Base-by-base conservation (phyloP, 1,284 basidiomycete species). In the Microbotryum intermedium region DNA sequence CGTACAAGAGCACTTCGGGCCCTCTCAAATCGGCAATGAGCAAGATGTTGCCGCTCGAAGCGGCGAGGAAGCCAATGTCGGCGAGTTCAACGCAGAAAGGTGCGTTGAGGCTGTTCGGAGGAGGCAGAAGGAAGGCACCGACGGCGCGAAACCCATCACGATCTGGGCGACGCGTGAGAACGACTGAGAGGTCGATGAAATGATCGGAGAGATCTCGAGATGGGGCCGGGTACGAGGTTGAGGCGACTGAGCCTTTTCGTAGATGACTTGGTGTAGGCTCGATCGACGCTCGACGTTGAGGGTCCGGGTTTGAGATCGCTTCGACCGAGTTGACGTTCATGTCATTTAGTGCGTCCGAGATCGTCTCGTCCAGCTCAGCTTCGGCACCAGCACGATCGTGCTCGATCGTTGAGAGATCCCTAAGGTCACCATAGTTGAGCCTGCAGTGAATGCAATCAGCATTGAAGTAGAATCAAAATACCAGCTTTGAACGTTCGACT, bases 1-100 rank as follows among this genome's bases (percentile, higher is more conserved):
- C 77, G 43, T 80, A 75, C 7, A 80, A 70, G 23, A 89, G 80
- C 13, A 90, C 76, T 9, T 78, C 78, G 0, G 87, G 87, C 1
- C 81, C 84, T 26, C 86, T 79, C 79, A 89, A 79, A 70, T 90
- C 85, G 21, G 89, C 72, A 34, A 90, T 75, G 26, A 81, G 75
- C 21, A 90, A 62, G 3, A 80, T 77, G 3, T 83, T 83, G 55
- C 81, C 80, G 6, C 74, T 72, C 70, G 85, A 88, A 1, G 84
- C 82, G 0, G 67, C 67, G 23, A 68, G 28, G 53, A 68, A 68
- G 16, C 67, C 64, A 25, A 62, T 49, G 23, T 66, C 59, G 53
- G 56, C 53, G 23, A 66, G 23, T 23, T 55, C 48, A 26, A 68
- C 50, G 47, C 52, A 57, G 11, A 39, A 39, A 16, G 34, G 34